Evolutionary conservation across 2,329 filamentous ascomycete genomes (phyloP).

Genomic region (Penicillium sp.): DNA sequence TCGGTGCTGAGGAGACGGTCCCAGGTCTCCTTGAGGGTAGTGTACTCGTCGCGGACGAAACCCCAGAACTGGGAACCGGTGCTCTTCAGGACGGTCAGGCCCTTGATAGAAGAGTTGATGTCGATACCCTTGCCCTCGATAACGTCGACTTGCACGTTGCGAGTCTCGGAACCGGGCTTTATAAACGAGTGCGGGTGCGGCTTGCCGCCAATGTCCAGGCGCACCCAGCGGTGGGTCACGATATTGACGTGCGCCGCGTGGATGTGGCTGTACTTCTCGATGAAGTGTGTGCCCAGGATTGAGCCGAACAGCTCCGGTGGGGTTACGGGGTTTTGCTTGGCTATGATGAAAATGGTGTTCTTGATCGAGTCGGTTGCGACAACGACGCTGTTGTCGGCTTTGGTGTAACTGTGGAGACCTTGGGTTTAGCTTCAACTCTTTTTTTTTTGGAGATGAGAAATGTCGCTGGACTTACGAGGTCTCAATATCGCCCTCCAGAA

Average conservation of each 20-base stretch:
- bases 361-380: constrained; percentile 98
- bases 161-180: constrained; percentile 84
- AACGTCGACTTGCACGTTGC: constrained; percentile 73
- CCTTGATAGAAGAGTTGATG: constrained; percentile 74
- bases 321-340: constrained; percentile 88
- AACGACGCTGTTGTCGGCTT: constrained; percentile 89
- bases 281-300: constrained; percentile 82
- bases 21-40: constrained; percentile 84
- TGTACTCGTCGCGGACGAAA: constrained; percentile 91
- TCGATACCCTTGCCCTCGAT: constrained; percentile 68
- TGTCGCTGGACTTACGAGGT: constrained; percentile 58
- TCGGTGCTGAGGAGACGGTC: constrained; percentile 95
- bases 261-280: constrained; percentile 86
- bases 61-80: constrained; percentile 95
- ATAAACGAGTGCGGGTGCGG: constrained; percentile 94
- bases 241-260: constrained; percentile 78
- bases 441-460: not conserved
- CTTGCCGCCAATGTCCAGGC: constrained; percentile 81
- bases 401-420: constrained; percentile 68
- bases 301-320: constrained; percentile 90
- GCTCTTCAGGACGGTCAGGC: constrained; percentile 88
- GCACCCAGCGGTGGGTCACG: constrained; percentile 84
- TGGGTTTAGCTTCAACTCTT: constrained; percentile 5
- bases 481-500: constrained; percentile 91
- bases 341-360: constrained; percentile 93